A percentile compares a stretch with the other conserved stretches of the same genome.
Conservation (phyloP, 805 yeast genomes). For the Zygotorulaspora sp. region DNA sequence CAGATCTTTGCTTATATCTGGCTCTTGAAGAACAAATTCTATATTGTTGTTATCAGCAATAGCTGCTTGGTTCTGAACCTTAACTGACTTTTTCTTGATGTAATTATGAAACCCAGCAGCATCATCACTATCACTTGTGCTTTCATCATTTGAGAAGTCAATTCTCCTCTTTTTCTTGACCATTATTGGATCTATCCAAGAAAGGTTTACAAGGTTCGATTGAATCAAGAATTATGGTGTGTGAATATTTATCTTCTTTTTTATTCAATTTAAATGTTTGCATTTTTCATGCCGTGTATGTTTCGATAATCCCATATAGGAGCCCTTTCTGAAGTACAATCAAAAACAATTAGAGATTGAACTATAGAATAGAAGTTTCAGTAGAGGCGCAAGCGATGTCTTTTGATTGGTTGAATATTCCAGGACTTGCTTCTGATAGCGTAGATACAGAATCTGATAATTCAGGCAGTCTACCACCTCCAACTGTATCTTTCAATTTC, state of each 20-base stretch:
- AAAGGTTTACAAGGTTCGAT: not conserved
- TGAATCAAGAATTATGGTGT: not conserved
- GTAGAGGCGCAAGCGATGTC: slow-evolving; percentile 31
- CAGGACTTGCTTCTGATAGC: slow-evolving; percentile 34
- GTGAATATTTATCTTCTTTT: not conserved
- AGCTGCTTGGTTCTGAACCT: not conserved
- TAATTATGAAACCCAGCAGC: slow-evolving; percentile 38
- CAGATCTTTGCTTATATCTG: not conserved
- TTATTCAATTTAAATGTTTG: not conserved
- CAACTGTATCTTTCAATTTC: slow-evolving; percentile 48
- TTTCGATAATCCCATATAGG: not conserved
- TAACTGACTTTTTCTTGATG: slow-evolving; percentile 20
- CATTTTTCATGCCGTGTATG: too few relatives aligned
- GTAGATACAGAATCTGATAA: slow-evolving; percentile 16
- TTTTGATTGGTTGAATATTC: slow-evolving; percentile 51
- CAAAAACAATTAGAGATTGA: not conserved
- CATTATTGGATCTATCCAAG: slow-evolving; percentile 2
- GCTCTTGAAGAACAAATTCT: not conserved
- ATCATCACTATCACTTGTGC: slow-evolving; percentile 43
- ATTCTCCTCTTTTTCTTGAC: slow-evolving; percentile 13
- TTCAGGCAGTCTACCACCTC: slow-evolving; percentile 37
- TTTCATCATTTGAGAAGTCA: slow-evolving; percentile 13
- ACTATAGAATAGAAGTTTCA: not conserved
- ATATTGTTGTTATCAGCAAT: not conserved
- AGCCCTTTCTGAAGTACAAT: not conserved